Percentiles rank a stretch among this genome's conserved stretches.
These are phyloP conservation scores for Thalassiosira exigua DNA, from an alignment of 352 stramenopile species.

Conservation along the genomic window DNA sequence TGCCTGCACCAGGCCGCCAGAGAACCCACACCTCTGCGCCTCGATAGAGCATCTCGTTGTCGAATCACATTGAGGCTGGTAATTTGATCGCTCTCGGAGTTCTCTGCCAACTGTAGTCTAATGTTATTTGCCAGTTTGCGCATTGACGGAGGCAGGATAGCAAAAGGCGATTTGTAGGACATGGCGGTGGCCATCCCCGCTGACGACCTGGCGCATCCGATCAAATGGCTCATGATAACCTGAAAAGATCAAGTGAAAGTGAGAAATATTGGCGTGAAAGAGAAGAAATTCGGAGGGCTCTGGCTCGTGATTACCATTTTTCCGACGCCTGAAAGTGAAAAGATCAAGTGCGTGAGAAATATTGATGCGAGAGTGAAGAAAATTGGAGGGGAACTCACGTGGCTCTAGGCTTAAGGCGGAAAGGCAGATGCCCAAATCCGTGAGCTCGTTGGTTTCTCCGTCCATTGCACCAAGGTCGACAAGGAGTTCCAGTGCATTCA, in stretches of 20 bases:
- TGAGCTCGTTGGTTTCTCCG: slow-evolving; percentile 74
- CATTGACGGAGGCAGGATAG: slow-evolving; percentile 60
- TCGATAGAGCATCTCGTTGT: slow-evolving; percentile 59
- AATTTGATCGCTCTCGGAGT: slow-evolving; percentile 80
- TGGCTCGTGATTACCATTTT: slow-evolving; percentile 80
- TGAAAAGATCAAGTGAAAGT: background rate
- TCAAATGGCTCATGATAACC: slow-evolving; percentile 73
- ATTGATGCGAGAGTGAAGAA: too few species aligned
- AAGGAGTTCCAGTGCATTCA: slow-evolving; percentile 75
- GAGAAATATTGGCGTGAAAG: too few species aligned
- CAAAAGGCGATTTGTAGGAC: slow-evolving; percentile 76
- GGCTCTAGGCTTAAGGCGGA: slow-evolving; percentile 66
- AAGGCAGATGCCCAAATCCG: slow-evolving; percentile 69
- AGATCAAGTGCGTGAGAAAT: too few species aligned
- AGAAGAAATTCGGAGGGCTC: too few species aligned
- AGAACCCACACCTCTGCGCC: slow-evolving; percentile 45
- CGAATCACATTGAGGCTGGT: slow-evolving; percentile 71
- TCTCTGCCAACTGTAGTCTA: slow-evolving; percentile 63
- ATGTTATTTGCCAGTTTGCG: slow-evolving; percentile 55
- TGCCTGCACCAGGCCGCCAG: slow-evolving; percentile 76
- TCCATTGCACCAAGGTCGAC: slow-evolving; percentile 77
- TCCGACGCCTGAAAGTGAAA: slow-evolving; percentile 39
- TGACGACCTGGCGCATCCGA: slow-evolving; percentile 61
- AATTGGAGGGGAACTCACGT: slow-evolving; percentile 10
- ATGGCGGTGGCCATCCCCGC: slow-evolving; percentile 73